Evolutionary conservation across 352 stramenopile species (phyloP).

Genomic region (Halophytophthora batemanensis): DNA sequence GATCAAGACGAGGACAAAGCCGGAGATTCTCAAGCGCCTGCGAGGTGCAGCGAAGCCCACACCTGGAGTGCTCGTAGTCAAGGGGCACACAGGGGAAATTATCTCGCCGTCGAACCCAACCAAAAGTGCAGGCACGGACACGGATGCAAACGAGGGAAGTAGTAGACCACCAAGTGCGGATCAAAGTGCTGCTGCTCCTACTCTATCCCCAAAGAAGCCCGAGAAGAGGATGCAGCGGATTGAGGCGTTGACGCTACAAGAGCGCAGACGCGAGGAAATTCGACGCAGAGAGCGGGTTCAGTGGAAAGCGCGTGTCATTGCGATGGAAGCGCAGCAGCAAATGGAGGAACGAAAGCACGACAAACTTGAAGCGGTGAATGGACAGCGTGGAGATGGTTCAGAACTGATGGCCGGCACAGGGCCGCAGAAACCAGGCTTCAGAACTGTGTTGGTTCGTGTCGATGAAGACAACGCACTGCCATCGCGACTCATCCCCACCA

Average conservation of each 20-base stretch:
- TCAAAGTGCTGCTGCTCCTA: background rate
- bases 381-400: background rate
- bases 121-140: background rate
- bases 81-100: constrained; percentile 47
- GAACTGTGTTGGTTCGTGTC: constrained; percentile 17
- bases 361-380: background rate
- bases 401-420: background rate
- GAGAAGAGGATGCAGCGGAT: constrained; percentile 25
- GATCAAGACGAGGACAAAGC: constrained; percentile 34
- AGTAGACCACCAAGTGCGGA: background rate
- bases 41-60: constrained; percentile 27
- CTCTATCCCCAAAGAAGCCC: background rate
- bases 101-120: constrained; percentile 26
- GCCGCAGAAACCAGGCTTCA: constrained; percentile 2
- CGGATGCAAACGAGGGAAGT: background rate
- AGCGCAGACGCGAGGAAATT: constrained; percentile 21
- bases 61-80: constrained; percentile 32
- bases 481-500: constrained; percentile 33
- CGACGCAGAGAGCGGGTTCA: constrained; percentile 29
- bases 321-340: constrained; percentile 54
- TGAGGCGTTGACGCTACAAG: constrained; percentile 15
- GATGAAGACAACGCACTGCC: constrained; percentile 25
- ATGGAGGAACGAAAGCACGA: constrained; percentile 14
- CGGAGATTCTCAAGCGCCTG: constrained; percentile 34
- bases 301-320: constrained; percentile 49